Evolutionary conservation across 495 filamentous ascomycete genomes (phyloP), one percentile per base, ranked within the genome.

Genomic region (Penicillium roqueforti): DNA sequence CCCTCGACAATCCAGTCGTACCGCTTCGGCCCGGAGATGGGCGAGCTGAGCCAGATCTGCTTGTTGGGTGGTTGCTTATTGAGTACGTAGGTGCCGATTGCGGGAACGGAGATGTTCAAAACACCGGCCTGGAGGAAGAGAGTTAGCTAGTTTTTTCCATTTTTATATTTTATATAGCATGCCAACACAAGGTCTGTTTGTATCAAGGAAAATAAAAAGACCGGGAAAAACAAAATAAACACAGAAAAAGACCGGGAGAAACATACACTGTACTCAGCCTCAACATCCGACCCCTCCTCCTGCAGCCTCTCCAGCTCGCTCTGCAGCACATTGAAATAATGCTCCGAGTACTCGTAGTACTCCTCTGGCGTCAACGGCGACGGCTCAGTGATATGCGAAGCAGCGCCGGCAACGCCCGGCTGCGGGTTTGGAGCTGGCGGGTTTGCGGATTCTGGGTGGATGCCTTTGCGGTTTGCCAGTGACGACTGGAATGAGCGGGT

Each of bases 11-110:
- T 86, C 78, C 87, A 97, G 63, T 97, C 89, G 71, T 85, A 97
- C 44, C 90, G 82, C 70, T 96, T 96, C 1, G 95, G 95, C 0
- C 93, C 93, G n/a, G 87, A 87, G 41, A 87, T 77, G 5, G 93
- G 93, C 18, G 91, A 96, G 31, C 88, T 91, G 23, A 98, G 83
- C 93, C 95, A 98, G 63, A 98, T 92, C 69, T 98, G 93, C 74
- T 87, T 89, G 77, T 95, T 97, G 18, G 91, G 89, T 0, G 93
- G 93, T 69, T 97, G 93, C 74, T 98, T 98, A 80, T 97, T 97
- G 65, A 98, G 77, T 3, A 97, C 87, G 60, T 91, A 98, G 20
- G 82, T 91, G 44, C 92, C 92, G 11, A 80, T 65, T 0, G 79
- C 72, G 1, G 79, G 74, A 37, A 87, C 87, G 19, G 67, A 71